Percentiles rank a stretch among this genome's conserved stretches.
Evolutionary conservation across 768 basidiomycete genomes (phyloP).

Genomic region (Exidia glandulosa): DNA sequence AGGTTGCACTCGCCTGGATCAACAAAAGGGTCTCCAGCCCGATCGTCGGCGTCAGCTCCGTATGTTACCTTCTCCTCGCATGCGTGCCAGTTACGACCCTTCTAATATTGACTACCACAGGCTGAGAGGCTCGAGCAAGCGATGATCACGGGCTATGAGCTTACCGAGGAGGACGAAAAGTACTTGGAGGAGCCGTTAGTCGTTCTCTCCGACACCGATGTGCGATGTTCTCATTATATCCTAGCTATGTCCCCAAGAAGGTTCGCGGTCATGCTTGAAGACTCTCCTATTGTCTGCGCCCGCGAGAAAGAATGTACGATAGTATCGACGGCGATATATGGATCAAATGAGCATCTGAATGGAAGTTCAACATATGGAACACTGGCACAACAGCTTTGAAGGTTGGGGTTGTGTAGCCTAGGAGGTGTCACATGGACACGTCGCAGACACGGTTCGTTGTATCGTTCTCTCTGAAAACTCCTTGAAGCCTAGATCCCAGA

Average conservation of each 20-base stretch:
- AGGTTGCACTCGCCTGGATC: constrained; percentile 35
- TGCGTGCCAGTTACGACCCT: neutral
- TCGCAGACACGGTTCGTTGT: too few species aligned
- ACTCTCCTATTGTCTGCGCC: too few species aligned
- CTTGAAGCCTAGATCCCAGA: too few species aligned
- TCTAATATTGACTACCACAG: neutral
- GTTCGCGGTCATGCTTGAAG: constrained; percentile 5
- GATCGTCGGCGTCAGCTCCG: constrained; percentile 30
- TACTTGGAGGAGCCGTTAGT: constrained; percentile 20
- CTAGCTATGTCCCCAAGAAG: constrained; percentile 6
- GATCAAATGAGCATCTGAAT: too few species aligned
- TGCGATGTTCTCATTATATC: neutral
- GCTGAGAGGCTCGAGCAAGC: constrained; percentile 17
- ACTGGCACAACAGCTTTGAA: too few species aligned
- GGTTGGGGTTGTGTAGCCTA: too few species aligned
- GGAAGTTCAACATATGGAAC: too few species aligned
- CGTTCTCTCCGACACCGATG: neutral
- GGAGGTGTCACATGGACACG: too few species aligned
- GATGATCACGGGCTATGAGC: constrained; percentile 14
- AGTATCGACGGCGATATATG: too few species aligned
- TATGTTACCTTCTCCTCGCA: constrained; percentile 4
- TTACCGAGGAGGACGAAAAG: constrained; percentile 21
- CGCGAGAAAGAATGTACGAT: too few species aligned
- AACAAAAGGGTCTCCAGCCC: constrained; percentile 31
- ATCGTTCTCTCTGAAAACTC: too few species aligned